Conservation (phyloP, 306 rosid genomes). For the Cicer bijugum region DNA sequence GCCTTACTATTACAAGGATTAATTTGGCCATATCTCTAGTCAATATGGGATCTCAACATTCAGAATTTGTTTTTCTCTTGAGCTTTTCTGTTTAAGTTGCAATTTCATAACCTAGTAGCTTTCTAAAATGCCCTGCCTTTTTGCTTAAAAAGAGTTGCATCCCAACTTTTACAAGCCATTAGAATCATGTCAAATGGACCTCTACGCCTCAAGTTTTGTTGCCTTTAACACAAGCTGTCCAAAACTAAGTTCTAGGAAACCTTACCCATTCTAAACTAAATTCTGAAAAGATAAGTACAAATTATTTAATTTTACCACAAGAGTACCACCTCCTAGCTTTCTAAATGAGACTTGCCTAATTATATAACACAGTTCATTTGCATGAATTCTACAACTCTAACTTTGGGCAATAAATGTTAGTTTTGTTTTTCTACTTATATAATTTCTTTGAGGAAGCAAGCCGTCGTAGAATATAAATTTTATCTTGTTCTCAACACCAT, state of each 20-base stretch:
- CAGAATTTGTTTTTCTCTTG: background rate
- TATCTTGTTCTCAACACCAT: background rate
- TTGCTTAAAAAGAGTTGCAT: background rate
- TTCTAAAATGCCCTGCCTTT: background rate
- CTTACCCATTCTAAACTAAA: background rate
- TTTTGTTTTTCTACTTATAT: background rate
- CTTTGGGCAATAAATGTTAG: background rate
- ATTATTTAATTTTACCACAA: background rate
- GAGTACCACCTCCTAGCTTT: background rate
- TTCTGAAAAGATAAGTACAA: too few species aligned
- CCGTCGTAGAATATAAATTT: background rate
- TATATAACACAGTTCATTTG: background rate
- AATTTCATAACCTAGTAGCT: background rate
- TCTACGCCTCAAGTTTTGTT: background rate
- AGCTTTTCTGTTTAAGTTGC: constrained; percentile 5
- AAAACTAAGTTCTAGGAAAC: background rate
- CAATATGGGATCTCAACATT: background rate
- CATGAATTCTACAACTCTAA: constrained; percentile 4
- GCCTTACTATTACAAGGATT: background rate
- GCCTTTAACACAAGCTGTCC: background rate
- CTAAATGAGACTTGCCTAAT: background rate
- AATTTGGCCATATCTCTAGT: background rate
- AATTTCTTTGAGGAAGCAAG: background rate
- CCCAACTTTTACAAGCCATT: constrained; percentile 5
- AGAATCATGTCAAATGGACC: background rate